Evolutionary conservation across 176 grass and related monocot genomes (phyloP).

Genomic region (Microstegium vimineum): DNA sequence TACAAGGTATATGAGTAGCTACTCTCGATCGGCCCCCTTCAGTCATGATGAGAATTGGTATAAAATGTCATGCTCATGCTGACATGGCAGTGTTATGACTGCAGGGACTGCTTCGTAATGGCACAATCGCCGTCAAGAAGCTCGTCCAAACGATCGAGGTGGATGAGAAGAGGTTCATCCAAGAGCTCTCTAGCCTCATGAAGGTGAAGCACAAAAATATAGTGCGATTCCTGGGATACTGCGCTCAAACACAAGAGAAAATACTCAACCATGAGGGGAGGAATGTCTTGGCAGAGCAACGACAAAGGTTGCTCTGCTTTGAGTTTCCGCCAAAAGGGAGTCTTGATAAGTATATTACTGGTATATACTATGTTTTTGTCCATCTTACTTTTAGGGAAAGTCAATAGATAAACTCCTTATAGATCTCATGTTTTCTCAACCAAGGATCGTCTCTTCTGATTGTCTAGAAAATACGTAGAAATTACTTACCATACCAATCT

Average conservation of each 20-base stretch:
- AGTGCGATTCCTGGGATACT: slow-evolving; percentile 1
- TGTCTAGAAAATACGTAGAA: no score
- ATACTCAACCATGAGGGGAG: not conserved
- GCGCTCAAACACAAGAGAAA: not conserved
- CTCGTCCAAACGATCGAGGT: not conserved
- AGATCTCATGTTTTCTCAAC: no score
- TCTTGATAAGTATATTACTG: not conserved
- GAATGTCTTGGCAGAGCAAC: not conserved
- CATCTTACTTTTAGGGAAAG: not conserved
- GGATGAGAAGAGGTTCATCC: not conserved
- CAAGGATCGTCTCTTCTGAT: no score
- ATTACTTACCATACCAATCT: not conserved
- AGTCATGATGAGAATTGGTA: no score
- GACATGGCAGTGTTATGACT: not conserved
- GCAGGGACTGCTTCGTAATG: not conserved
- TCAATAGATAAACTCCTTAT: no score
- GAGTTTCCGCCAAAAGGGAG: not conserved
- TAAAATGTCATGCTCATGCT: no score
- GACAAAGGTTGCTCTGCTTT: not conserved
- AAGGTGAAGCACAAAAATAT: slow-evolving; percentile 1
- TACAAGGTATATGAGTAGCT: no score
- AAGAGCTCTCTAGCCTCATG: not conserved
- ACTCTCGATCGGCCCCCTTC: no score
- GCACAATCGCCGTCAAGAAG: not conserved
- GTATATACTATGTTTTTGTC: not conserved